Evolutionary conservation across 208 protist species (phyloP).

Genomic region (Phytomonas sp.): DNA sequence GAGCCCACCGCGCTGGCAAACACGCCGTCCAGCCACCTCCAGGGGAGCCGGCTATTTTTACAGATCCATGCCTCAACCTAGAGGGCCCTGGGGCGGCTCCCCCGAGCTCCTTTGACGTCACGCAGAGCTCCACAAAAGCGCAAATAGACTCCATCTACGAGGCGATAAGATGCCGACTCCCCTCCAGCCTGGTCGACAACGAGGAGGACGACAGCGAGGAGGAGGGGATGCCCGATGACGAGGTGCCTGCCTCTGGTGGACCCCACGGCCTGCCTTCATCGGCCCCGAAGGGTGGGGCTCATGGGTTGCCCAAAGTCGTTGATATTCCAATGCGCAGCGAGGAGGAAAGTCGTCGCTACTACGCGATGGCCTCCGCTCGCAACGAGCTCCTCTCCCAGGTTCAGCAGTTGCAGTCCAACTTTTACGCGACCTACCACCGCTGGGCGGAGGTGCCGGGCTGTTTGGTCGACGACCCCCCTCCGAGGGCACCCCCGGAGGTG

Average conservation of each 20-base stretch:
- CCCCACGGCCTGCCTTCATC: background rate
- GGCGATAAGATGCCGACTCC: slow-evolving; percentile 38
- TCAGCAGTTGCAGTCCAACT: slow-evolving; percentile 66
- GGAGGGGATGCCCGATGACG: slow-evolving; percentile 12
- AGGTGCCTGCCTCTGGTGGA: background rate
- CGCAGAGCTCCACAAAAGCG: slow-evolving; percentile 32
- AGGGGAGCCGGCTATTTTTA: no score
- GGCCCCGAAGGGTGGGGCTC: background rate
- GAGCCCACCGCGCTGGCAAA: background rate
- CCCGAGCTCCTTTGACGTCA: slow-evolving; percentile 48
- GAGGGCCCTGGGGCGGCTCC: background rate
- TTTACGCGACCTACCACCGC: slow-evolving; percentile 61
- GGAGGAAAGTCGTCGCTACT: slow-evolving; percentile 37
- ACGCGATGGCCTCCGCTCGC: slow-evolving; percentile 37
- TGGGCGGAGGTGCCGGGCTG: slow-evolving; percentile 79
- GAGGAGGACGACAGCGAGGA: slow-evolving; percentile 29
- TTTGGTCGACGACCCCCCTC: slow-evolving; percentile 24
- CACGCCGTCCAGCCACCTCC: background rate
- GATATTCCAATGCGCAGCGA: slow-evolving; percentile 42
- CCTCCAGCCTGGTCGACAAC: slow-evolving; percentile 24
- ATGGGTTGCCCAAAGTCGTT: slow-evolving; percentile 11
- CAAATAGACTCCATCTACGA: slow-evolving; percentile 43
- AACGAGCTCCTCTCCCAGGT: slow-evolving; percentile 66
- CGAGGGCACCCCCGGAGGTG: slow-evolving; percentile 19
- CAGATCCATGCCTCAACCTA: no score